These are phyloP conservation scores for Westerdykella sp. DNA, from an alignment of 2,329 filamentous ascomycete genomes.

Conservation along the genomic window DNA sequence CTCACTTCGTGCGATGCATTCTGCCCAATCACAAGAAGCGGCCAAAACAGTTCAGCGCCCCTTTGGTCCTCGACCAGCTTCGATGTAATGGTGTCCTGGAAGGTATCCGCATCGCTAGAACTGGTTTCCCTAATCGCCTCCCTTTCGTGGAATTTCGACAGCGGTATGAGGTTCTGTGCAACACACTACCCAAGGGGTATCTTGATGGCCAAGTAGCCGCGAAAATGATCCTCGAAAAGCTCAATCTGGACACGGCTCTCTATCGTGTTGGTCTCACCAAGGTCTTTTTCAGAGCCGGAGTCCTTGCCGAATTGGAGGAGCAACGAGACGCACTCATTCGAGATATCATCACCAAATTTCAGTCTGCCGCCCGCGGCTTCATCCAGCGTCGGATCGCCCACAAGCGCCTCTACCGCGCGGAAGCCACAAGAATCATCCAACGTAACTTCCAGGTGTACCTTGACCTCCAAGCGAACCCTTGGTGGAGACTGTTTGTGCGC, in stretches of 20 bases:
- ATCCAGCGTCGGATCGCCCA: conserved; percentile 80
- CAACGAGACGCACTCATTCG: conserved; percentile 87
- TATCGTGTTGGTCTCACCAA: conserved; percentile 95
- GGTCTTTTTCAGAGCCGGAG: conserved; percentile 94
- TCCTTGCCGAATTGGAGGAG: conserved; percentile 94
- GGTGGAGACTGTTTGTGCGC: conserved; percentile 92
- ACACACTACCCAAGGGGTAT: conserved; percentile 77
- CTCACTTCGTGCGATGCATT: conserved; percentile 97
- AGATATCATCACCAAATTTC: conserved; percentile 89
- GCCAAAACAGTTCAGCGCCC: conserved; percentile 84
- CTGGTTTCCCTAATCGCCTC: conserved; percentile 90
- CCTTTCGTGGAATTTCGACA: conserved; percentile 91
- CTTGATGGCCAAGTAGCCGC: conserved; percentile 84
- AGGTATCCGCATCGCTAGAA: conserved; percentile 92
- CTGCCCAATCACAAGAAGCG: conserved; percentile 97
- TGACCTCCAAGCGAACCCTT: conserved; percentile 83
- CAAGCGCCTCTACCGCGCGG: conserved; percentile 89
- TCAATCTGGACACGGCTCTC: conserved; percentile 75
- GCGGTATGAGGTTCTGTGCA: conserved; percentile 91
- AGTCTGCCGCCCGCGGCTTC: conserved; percentile 86
- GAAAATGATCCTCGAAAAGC: conserved; percentile 79
- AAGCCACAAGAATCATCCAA: conserved; percentile 92
- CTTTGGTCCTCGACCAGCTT: conserved; percentile 94
- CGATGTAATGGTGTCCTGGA: conserved; percentile 99
- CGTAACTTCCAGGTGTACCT: conserved; percentile 90